A percentile compares a stretch with the other conserved stretches of the same genome.
These are phyloP conservation scores for Podosphaera fusca DNA, from an alignment of 2,329 filamentous ascomycete species.

Conservation along the genomic window DNA sequence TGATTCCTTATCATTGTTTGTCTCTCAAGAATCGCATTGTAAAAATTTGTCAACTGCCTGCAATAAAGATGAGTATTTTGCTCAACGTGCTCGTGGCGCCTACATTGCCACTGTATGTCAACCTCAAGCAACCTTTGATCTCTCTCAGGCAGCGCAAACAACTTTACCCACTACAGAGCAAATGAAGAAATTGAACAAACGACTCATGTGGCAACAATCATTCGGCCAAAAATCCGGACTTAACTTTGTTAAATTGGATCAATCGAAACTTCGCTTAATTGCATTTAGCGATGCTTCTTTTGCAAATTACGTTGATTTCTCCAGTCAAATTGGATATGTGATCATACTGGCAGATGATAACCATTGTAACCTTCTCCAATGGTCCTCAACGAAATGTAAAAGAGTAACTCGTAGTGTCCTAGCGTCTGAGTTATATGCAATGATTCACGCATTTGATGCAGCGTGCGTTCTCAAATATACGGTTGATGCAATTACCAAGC, in stretches of 20 bases:
- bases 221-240: background rate
- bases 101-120: background rate
- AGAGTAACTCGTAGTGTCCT: no score
- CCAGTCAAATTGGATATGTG: background rate
- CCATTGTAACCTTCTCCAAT: no score
- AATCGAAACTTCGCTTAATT: background rate
- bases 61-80: background rate
- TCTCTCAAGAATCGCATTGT: background rate
- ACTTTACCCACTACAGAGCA: background rate
- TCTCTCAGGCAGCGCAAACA: background rate
- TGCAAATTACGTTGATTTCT: background rate
- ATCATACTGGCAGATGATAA: background rate
- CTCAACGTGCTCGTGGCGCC: background rate
- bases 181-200: background rate
- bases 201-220: background rate
- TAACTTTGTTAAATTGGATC: background rate
- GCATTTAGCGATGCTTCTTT: background rate
- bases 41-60: background rate
- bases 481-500: background rate
- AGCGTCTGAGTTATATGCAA: no score
- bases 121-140: background rate
- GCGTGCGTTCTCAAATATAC: no score
- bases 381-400: no score
- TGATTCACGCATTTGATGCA: no score
- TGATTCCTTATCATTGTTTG: no score